phyloP scores from a whole-genome alignment of 345 rosid genomes.

The Hevea brasiliensis region DNA sequence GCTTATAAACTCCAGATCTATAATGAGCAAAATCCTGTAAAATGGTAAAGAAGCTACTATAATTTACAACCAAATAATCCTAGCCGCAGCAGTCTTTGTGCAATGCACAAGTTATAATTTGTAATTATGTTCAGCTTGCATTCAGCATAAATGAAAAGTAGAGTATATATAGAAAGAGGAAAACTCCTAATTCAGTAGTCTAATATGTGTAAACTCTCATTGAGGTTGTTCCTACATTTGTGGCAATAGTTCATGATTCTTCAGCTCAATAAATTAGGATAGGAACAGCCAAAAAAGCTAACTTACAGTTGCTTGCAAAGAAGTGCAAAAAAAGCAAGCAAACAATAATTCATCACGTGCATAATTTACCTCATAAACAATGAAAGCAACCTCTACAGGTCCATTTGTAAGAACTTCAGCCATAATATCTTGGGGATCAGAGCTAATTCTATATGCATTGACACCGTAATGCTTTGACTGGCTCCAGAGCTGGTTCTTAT shows the following conservation, averaged over 20 bases:
- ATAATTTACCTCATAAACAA: slow-evolving; percentile 78
- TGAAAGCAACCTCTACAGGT: slow-evolving; percentile 90
- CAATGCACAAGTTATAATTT: neutral
- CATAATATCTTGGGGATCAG: slow-evolving; percentile 74
- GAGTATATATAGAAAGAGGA: neutral
- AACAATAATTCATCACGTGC: neutral
- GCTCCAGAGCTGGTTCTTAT: slow-evolving; percentile 69
- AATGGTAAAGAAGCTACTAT: neutral
- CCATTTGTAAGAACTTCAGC: slow-evolving; percentile 83
- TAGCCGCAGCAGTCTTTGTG: neutral
- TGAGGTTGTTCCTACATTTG: neutral
- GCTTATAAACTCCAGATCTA: slow-evolving; percentile 89
- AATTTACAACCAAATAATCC: slow-evolving; percentile 12
- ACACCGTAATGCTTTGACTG: slow-evolving; percentile 77
- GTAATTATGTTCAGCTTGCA: neutral
- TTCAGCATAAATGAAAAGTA: neutral
- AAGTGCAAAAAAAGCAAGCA: slow-evolving; percentile 2
- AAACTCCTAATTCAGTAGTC: neutral
- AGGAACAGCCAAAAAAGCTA: neutral
- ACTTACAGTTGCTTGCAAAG: neutral
- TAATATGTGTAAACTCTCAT: neutral
- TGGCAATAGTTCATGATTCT: too few species aligned
- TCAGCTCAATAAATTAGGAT: too few species aligned
- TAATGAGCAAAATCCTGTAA: slow-evolving; percentile 92
- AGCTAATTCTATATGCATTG: slow-evolving; percentile 62